Evolutionary conservation across 306 rosid species (phyloP).

Genomic region (Sophora flavescens): DNA sequence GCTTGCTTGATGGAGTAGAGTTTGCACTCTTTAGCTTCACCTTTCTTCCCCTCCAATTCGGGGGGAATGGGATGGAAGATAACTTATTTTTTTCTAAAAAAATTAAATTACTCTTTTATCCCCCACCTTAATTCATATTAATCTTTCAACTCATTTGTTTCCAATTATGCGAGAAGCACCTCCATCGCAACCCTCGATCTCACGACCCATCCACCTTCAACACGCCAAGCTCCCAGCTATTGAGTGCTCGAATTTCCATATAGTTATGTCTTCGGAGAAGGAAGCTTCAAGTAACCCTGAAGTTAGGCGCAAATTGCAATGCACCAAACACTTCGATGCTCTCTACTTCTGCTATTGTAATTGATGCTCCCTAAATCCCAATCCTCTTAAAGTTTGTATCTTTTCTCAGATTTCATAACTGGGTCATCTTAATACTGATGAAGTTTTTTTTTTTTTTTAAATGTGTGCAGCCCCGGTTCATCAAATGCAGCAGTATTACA

Average conservation of each 20-base stretch:
- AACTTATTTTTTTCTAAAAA: too few species aligned
- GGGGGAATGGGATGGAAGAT: too few species aligned
- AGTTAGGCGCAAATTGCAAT: slow-evolving; percentile 52
- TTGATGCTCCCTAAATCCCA: slow-evolving; percentile 38
- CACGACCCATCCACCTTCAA: too few species aligned
- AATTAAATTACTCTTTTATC: too few species aligned
- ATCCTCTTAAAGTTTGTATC: neutral
- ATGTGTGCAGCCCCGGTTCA: slow-evolving; percentile 81
- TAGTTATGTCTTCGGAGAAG: slow-evolving; percentile 53
- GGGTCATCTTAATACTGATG: slow-evolving; percentile 17
- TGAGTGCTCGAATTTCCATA: slow-evolving; percentile 12
- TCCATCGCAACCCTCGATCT: too few species aligned
- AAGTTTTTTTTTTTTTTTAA: slow-evolving; percentile 11
- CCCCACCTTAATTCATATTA: too few species aligned
- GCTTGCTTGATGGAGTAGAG: too few species aligned
- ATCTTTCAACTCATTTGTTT: too few species aligned
- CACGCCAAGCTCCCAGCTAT: neutral
- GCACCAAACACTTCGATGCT: slow-evolving; percentile 71
- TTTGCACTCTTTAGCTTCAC: too few species aligned
- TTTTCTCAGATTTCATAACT: neutral
- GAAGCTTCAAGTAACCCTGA: slow-evolving; percentile 33
- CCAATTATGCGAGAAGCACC: too few species aligned
- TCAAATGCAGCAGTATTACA: slow-evolving; percentile 92
- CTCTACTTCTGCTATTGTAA: slow-evolving; percentile 92
- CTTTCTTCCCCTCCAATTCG: too few species aligned